Evolutionary conservation across 768 basidiomycete species (phyloP), one percentile per base, ranked within the genome.

Genomic region (Leccinellum rugosiceps): DNA sequence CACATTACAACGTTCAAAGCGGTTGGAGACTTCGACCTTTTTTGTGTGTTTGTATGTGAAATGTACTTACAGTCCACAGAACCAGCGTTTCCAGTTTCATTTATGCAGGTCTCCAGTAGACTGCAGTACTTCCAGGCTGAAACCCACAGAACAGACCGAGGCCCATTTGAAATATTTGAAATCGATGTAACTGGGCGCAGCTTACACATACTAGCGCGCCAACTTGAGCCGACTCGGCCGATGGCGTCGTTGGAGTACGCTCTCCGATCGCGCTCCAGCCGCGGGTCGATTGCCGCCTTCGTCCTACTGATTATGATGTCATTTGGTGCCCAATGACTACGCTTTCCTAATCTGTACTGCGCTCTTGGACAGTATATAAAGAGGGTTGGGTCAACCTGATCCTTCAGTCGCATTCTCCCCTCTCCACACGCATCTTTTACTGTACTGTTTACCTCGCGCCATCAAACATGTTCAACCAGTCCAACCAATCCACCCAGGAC

Each of bases 301-400:
- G 3, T 13, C 7, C 59, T 60, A 65, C 68, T 50, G 30, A 19
- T 14, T 57, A 69, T 71, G 72, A 71, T 72, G 66, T 73, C 70
- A 71, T 66, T 19, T 34, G 17, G 11, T 34, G 25, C 19, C 50
- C 23, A 59, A 62, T 55, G 14, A 58, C 49, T 58, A 55, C 65
- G 59, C 50, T 61, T 73, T 26, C 70, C 71, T 70, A 69, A 73
- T 71, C 44, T 53, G 71, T 68, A 57, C 47, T 46, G 54, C 13
- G 28, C 38, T 56, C 59, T 53, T 46, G 53, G 56, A 51, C 52
- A 1, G 57, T 71, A 71, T 73, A 73, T 68, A 70, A 65, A 63
- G 61, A 53, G 34, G 5, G 49, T 19, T 25, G 47, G 35, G 31
- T 10, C 7, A 3, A 35, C 34, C 1, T 3, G 15, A 0, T 11